A percentile compares a stretch with the other conserved stretches of the same genome.
Conservation (phyloP, 176 grass and related monocot species). For the Areca catechu region DNA sequence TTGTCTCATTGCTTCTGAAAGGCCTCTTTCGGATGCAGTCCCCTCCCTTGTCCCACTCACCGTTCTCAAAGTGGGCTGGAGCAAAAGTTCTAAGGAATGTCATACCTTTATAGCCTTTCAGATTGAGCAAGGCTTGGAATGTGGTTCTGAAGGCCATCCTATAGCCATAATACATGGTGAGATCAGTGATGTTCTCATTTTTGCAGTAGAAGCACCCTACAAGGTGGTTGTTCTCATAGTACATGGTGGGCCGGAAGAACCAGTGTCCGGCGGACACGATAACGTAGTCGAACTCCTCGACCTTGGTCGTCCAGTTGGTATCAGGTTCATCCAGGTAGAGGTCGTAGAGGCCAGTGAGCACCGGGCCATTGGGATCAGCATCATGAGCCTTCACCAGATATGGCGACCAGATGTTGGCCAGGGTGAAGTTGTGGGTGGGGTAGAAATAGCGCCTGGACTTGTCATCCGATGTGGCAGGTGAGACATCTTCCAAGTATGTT, state of each 20-base stretch:
- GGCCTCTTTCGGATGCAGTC: conserved; percentile 44
- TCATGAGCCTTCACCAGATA: not conserved
- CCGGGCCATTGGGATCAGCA: not conserved
- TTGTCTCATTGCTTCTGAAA: conserved; percentile 8
- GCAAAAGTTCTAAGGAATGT: conserved; percentile 10
- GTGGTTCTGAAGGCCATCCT: conserved; percentile 4
- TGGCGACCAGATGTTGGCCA: conserved; percentile 15
- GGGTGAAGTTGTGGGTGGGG: conserved; percentile 15
- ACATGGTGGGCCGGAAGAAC: conserved; percentile 17
- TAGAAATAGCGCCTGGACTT: not conserved
- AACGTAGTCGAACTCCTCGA: conserved; percentile 8
- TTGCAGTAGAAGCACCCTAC: conserved; percentile 15
- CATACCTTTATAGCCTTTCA: not conserved
- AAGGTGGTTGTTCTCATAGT: not conserved
- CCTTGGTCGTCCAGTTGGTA: conserved; percentile 4
- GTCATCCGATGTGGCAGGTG: not conserved
- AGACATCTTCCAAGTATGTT: not conserved
- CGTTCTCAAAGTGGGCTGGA: conserved; percentile 19
- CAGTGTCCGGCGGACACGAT: conserved; percentile 17
- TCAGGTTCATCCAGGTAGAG: conserved; percentile 14
- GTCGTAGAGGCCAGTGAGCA: not conserved
- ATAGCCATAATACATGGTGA: conserved; percentile 11
- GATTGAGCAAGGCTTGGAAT: conserved; percentile 1
- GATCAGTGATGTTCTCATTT: not conserved
- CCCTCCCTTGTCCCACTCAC: conserved; percentile 56